These are phyloP conservation scores for Aspergillus awamori DNA, from an alignment of 2,329 filamentous ascomycete genomes.

Conservation along the genomic window DNA sequence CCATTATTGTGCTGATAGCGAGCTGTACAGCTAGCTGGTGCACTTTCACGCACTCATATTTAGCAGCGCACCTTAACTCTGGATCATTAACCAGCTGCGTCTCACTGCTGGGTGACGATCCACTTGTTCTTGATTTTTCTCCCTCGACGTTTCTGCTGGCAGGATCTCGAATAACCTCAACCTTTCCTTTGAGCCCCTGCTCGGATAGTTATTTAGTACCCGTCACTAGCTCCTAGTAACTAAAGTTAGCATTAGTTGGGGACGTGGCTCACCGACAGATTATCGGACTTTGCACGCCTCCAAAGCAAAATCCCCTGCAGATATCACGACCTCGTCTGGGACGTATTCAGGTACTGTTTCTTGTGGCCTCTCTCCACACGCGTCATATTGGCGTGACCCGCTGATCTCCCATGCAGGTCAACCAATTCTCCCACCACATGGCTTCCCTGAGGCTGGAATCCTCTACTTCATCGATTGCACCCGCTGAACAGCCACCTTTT, in stretches of 20 bases:
- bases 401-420: not conserved
- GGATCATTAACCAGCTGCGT: not conserved
- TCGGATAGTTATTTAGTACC: not conserved
- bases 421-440: conserved; percentile 2
- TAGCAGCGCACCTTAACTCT: not conserved
- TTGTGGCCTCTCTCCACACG: not conserved
- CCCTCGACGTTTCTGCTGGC: not conserved
- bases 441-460: conserved; percentile 16
- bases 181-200: not conserved
- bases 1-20: not conserved
- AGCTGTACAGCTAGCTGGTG: conserved; percentile 4
- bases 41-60: not conserved
- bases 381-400: not conserved
- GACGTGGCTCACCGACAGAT: conserved; percentile 9
- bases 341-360: not conserved
- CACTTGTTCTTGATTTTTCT: not conserved
- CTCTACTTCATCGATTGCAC: conserved; percentile 20
- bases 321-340: not conserved
- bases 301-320: not conserved
- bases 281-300: not conserved
- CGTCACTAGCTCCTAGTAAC: not conserved
- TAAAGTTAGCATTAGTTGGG: not conserved
- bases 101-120: not conserved
- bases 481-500: conserved; percentile 30
- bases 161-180: not conserved